These are phyloP conservation scores for Xylariaceae sp. DNA, from an alignment of 2,329 filamentous ascomycete species.

Conservation along the genomic window DNA sequence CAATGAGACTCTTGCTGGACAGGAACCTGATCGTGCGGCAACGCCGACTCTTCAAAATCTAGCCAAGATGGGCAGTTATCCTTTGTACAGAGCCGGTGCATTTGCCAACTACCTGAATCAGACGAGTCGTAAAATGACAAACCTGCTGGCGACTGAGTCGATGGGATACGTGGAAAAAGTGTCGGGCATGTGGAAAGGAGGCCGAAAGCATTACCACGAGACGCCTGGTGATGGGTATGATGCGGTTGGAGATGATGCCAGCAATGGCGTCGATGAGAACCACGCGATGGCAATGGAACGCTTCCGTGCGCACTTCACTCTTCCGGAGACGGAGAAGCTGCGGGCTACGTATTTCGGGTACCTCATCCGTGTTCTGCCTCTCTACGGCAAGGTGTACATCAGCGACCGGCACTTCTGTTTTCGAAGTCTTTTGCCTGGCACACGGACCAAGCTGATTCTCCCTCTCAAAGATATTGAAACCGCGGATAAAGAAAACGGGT, in stretches of 20 bases:
- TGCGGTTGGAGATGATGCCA: slow-evolving; percentile 49
- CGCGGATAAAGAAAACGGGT: slow-evolving; percentile 90
- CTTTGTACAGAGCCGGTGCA: slow-evolving; percentile 74
- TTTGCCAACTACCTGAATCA: slow-evolving; percentile 78
- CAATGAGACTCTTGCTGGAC: slow-evolving; percentile 28
- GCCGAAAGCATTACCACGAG: slow-evolving; percentile 79
- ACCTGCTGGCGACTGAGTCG: slow-evolving; percentile 77
- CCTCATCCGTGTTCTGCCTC: slow-evolving; percentile 79
- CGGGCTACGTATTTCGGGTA: slow-evolving; percentile 90
- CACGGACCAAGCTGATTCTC: slow-evolving; percentile 85
- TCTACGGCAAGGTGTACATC: slow-evolving; percentile 96
- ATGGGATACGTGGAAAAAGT: slow-evolving; percentile 97
- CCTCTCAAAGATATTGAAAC: slow-evolving; percentile 90
- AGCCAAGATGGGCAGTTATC: slow-evolving; percentile 63
- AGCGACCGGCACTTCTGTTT: slow-evolving; percentile 87
- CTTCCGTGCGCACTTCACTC: slow-evolving; percentile 83
- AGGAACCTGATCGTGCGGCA: slow-evolving; percentile 25
- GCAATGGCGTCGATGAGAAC: slow-evolving; percentile 56
- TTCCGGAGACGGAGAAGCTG: slow-evolving; percentile 77
- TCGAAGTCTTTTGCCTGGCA: slow-evolving; percentile 81
- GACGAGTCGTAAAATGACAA: slow-evolving; percentile 75
- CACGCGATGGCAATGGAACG: slow-evolving; percentile 65
- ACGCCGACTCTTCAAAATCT: slow-evolving; percentile 49
- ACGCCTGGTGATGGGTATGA: slow-evolving; percentile 47
- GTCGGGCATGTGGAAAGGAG: slow-evolving; percentile 93